Percentiles rank a stretch among this genome's conserved stretches.
Conservation (phyloP, 2,329 filamentous ascomycete species). For the Exophiala phaeomuriformis region DNA sequence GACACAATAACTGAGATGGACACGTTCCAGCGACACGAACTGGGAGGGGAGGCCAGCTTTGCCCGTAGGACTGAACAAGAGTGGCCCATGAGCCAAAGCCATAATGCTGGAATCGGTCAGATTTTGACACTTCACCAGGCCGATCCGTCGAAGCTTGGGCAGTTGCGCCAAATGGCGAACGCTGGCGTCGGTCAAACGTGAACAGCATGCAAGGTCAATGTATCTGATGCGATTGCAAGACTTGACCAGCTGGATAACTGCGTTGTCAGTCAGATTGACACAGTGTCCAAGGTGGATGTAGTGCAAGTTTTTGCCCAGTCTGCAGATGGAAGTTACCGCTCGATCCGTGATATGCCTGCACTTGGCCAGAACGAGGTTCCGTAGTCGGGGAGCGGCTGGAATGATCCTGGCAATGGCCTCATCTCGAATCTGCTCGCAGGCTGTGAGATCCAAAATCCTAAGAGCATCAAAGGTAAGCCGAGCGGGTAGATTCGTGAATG, state of each 20-base stretch:
- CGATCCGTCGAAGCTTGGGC: slow-evolving; percentile 90
- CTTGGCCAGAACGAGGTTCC: slow-evolving; percentile 90
- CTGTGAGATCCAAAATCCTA: slow-evolving; percentile 87
- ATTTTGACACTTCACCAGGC: slow-evolving; percentile 82
- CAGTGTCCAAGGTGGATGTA: slow-evolving; percentile 96
- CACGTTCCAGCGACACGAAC: slow-evolving; percentile 62
- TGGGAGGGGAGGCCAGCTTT: slow-evolving; percentile 23
- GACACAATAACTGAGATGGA: slow-evolving; percentile 92
- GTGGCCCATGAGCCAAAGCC: slow-evolving; percentile 63
- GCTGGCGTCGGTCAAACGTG: slow-evolving; percentile 76
- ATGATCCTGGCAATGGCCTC: slow-evolving; percentile 84
- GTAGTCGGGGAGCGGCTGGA: slow-evolving; percentile 72
- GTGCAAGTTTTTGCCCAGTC: slow-evolving; percentile 89
- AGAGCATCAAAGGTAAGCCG: slow-evolving; percentile 72
- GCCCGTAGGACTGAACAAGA: slow-evolving; percentile 37
- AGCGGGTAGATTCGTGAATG: slow-evolving; percentile 70
- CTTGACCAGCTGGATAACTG: slow-evolving; percentile 75
- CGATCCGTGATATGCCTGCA: slow-evolving; percentile 87
- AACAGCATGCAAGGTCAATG: slow-evolving; percentile 95
- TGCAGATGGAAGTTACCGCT: slow-evolving; percentile 78
- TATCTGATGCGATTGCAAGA: slow-evolving; percentile 90
- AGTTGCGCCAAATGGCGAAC: slow-evolving; percentile 75
- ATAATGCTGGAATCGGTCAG: slow-evolving; percentile 88
- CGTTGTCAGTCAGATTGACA: slow-evolving; percentile 78
- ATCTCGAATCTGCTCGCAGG: slow-evolving; percentile 76